phyloP scores from a whole-genome alignment of 2,329 filamentous ascomycete genomes.

The Colletotrichum orbiculare region DNA sequence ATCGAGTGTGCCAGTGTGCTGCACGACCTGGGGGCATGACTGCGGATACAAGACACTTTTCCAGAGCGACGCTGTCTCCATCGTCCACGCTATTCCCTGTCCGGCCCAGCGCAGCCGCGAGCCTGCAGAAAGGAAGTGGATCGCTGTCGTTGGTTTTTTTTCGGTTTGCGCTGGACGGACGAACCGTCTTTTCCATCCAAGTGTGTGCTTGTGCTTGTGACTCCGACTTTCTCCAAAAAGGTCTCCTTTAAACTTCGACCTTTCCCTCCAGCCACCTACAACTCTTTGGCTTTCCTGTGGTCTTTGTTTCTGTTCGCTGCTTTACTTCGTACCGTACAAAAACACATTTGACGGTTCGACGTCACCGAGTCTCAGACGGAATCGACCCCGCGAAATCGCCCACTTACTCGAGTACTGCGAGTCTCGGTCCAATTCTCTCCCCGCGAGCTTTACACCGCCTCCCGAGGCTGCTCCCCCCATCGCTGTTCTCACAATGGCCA shows the following conservation, averaged over 20 bases:
- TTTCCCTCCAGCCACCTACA: neutral
- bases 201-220: conserved; percentile 27
- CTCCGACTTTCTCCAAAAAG: conserved; percentile 23
- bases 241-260: conserved; percentile 18
- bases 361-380: neutral
- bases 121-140: conserved; percentile 35
- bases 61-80: neutral
- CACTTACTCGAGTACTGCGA: neutral
- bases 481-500: conserved; percentile 37
- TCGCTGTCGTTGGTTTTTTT: conserved; percentile 20
- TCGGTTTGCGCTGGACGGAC: conserved; percentile 30
- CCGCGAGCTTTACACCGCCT: neutral
- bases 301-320: neutral
- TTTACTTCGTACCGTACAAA: neutral
- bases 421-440: neutral
- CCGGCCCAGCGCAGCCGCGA: conserved; percentile 30
- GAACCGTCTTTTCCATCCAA: conserved; percentile 16
- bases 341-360: neutral
- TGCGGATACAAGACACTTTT: conserved; percentile 22
- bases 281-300: neutral
- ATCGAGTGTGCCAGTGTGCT: neutral
- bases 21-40: conserved; percentile 33
- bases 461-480: neutral
- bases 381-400: neutral
- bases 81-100: conserved; percentile 34